Percentiles rank a stretch among this genome's conserved stretches.
These are phyloP conservation scores for Clitopilus hobsonii DNA, from an alignment of 768 basidiomycete genomes.

Conservation along the genomic window DNA sequence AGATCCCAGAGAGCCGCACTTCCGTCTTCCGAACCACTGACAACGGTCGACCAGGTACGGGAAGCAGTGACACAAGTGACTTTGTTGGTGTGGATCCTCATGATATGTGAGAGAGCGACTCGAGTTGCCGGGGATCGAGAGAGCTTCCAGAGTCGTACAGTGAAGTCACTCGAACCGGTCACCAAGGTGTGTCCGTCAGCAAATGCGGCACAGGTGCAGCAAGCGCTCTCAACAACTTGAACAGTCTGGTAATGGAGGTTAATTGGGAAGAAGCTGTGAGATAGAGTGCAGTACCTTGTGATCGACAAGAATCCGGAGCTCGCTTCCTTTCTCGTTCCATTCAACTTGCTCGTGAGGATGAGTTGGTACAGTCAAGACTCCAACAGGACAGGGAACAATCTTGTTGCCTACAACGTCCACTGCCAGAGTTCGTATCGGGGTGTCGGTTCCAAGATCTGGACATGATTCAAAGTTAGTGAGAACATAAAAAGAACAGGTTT, in stretches of 20 bases:
- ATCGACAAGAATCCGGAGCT: slow-evolving; percentile 61
- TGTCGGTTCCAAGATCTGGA: slow-evolving; percentile 46
- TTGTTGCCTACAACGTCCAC: slow-evolving; percentile 56
- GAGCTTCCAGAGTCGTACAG: slow-evolving; percentile 80
- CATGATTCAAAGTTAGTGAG: not conserved
- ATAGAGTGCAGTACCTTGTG: slow-evolving; percentile 38
- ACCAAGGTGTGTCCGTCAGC: slow-evolving; percentile 70
- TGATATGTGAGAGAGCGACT: slow-evolving; percentile 58
- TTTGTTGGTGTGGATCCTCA: slow-evolving; percentile 73
- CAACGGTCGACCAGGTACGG: slow-evolving; percentile 73
- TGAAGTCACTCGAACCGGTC: slow-evolving; percentile 77
- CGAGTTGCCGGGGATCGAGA: slow-evolving; percentile 25
- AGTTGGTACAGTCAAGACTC: slow-evolving; percentile 51
- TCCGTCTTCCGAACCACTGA: slow-evolving; percentile 84
- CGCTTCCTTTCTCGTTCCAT: slow-evolving; percentile 54
- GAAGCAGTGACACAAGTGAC: slow-evolving; percentile 71
- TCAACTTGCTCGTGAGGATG: slow-evolving; percentile 65
- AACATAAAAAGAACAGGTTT: slow-evolving; percentile 1
- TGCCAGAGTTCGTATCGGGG: slow-evolving; percentile 45
- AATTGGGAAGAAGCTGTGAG: not conserved
- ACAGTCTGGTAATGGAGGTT: slow-evolving; percentile 40
- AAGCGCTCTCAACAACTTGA: slow-evolving; percentile 73
- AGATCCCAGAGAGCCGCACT: slow-evolving; percentile 89
- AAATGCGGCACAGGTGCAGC: slow-evolving; percentile 71
- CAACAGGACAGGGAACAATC: slow-evolving; percentile 58